phyloP scores from a whole-genome alignment of 1,284 basidiomycete genomes.

The Moniliophthora roreri region DNA sequence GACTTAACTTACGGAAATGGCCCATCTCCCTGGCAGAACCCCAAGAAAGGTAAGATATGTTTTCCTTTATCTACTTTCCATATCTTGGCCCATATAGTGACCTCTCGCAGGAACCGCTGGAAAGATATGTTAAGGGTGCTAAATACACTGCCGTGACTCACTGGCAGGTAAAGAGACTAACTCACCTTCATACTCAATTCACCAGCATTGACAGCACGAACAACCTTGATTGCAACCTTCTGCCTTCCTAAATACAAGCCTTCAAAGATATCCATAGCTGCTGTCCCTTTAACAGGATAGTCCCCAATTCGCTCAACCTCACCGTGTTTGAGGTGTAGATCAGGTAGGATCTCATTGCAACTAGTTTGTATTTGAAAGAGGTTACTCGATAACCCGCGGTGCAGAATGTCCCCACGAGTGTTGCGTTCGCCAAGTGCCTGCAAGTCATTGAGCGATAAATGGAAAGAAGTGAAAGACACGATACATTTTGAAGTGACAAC shows the following conservation, averaged over 20 bases:
- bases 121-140: background rate
- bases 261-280: slow-evolving; percentile 50
- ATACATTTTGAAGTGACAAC: slow-evolving; percentile 38
- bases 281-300: slow-evolving; percentile 46
- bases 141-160: no score
- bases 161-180: no score
- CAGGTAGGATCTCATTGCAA: slow-evolving; percentile 42
- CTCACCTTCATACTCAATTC: slow-evolving; percentile 40
- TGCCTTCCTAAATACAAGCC: slow-evolving; percentile 49
- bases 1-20: slow-evolving; percentile 45
- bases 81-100: slow-evolving; percentile 49
- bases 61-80: slow-evolving; percentile 49
- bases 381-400: slow-evolving; percentile 43
- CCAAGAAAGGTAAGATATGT: slow-evolving; percentile 55
- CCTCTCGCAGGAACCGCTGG: slow-evolving; percentile 51
- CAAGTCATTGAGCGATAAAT: background rate
- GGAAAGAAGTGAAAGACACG: slow-evolving; percentile 24
- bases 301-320: slow-evolving; percentile 47
- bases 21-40: slow-evolving; percentile 48
- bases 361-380: slow-evolving; percentile 44
- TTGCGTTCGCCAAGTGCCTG: slow-evolving; percentile 34
- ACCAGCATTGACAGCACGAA: slow-evolving; percentile 46
- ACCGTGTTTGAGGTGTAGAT: slow-evolving; percentile 45
- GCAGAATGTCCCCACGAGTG: slow-evolving; percentile 29
- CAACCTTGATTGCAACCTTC: slow-evolving; percentile 54